A percentile compares a stretch with the other conserved stretches of the same genome.
Conservation (phyloP, 2,329 filamentous ascomycete genomes). For the Hymenoscyphus occultus region DNA sequence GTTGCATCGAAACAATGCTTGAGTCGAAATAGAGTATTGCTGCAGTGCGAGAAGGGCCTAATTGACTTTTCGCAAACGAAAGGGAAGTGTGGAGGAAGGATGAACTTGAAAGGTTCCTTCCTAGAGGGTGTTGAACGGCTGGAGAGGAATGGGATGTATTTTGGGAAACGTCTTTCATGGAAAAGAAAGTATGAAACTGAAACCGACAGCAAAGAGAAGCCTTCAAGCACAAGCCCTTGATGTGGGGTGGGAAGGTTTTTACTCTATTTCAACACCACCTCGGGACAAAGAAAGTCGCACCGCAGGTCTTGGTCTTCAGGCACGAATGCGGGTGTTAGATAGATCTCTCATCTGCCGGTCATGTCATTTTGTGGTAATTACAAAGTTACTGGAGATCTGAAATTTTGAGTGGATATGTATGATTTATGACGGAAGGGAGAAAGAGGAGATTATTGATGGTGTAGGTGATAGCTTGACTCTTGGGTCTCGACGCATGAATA, state of each 20-base stretch:
- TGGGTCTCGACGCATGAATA: constrained; percentile 11
- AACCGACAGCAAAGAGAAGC: background rate
- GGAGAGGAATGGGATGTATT: background rate
- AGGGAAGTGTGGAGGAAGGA: background rate
- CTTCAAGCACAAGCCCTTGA: background rate
- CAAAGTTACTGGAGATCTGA: background rate
- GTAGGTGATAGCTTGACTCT: background rate
- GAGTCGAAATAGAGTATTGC: background rate
- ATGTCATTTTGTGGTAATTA: background rate
- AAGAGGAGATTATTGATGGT: background rate
- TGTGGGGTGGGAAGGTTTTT: background rate
- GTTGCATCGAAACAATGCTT: background rate
- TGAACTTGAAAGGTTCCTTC: background rate
- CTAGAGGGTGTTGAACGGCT: background rate
- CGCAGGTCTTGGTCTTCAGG: constrained; percentile 2
- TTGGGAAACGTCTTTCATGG: background rate
- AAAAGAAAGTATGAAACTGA: constrained; percentile 4
- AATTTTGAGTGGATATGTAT: background rate
- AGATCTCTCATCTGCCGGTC: background rate
- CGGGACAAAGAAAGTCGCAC: background rate
- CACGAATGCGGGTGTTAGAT: background rate
- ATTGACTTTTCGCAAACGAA: background rate
- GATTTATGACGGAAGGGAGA: background rate
- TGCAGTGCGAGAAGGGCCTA: no score
- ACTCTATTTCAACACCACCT: background rate